These are phyloP conservation scores for Metarhizium brunneum DNA, from an alignment of 2,329 filamentous ascomycete species.

Conservation along the genomic window DNA sequence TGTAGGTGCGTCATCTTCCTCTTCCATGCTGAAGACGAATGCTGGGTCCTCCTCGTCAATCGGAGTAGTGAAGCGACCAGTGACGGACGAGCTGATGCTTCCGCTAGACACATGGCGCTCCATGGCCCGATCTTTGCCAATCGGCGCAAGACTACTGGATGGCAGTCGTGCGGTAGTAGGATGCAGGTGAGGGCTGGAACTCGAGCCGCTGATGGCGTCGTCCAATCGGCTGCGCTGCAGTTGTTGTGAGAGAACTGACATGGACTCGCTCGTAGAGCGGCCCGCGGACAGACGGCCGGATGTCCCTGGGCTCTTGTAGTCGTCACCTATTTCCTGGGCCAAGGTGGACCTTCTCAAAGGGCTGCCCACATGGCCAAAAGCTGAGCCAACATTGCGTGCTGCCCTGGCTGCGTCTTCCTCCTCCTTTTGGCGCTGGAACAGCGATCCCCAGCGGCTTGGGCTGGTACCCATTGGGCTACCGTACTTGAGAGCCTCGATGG, in stretches of 20 bases:
- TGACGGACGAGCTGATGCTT: slow-evolving; percentile 44
- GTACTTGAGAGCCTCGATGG: slow-evolving; percentile 43
- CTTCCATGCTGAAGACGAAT: slow-evolving; percentile 59
- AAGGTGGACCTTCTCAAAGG: slow-evolving; percentile 55
- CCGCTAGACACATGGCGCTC: slow-evolving; percentile 53
- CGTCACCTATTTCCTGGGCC: slow-evolving; percentile 39
- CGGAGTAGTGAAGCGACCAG: slow-evolving; percentile 51
- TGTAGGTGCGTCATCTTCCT: slow-evolving; percentile 44
- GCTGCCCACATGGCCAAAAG: slow-evolving; percentile 57
- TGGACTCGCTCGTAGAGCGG: slow-evolving; percentile 38
- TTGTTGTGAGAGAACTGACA: slow-evolving; percentile 52
- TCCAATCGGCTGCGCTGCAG: slow-evolving; percentile 49
- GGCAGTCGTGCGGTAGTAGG: slow-evolving; percentile 35
- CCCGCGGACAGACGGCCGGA: slow-evolving; percentile 28
- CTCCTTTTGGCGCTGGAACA: slow-evolving; percentile 51
- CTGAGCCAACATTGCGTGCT: slow-evolving; percentile 33
- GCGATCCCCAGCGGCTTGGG: slow-evolving; percentile 51
- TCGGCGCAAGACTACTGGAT: slow-evolving; percentile 27
- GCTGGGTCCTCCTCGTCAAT: slow-evolving; percentile 57
- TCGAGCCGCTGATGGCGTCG: slow-evolving; percentile 20
- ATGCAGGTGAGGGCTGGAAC: slow-evolving; percentile 39
- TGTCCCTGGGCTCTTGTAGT: slow-evolving; percentile 24
- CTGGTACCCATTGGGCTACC: slow-evolving; percentile 51
- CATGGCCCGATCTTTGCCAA: slow-evolving; percentile 32
- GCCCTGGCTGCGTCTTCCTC: slow-evolving; percentile 40